Base-by-base conservation (phyloP, 2,329 filamentous ascomycete species). In the Parafenestella ontariensis region DNA sequence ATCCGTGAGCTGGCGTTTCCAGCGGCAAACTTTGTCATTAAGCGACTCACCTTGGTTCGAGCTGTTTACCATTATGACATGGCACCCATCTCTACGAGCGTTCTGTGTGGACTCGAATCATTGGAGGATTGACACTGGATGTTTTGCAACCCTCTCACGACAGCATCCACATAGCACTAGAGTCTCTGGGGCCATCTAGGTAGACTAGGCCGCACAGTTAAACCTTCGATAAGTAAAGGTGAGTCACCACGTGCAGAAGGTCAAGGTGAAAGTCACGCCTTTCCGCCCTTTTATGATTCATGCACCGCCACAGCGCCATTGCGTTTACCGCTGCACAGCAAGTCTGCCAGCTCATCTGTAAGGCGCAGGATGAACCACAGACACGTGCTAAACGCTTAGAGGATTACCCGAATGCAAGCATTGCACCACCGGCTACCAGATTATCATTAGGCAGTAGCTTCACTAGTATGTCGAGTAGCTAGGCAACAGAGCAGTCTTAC, bases 401-500 rank as follows among this genome's bases (percentile, higher is more conserved):
- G 37, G 37, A 7, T n/a, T 21, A n/a, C 37, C 37, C 26, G 20
- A 15, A 23, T 21, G 18, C n/a, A 21, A 23, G 37, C 20, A 9
- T 39, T 24, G 37, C 37, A 40, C n/a, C 15, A 40, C 18, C 37
- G 17, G 18, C 13, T 21, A 28, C 31, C 44, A 39, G n/a, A 44
- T 24, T n/a, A 23, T 21, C 28, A 13, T 31, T 39, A 54, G 51
- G 41, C 41, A 57, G 50, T 48, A 44, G 36, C 43, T 33, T 42
- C 39, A 21, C 2, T 7, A 28, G n/a, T 6, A 36, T 20, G 15
- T 31, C 29, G 26, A 15, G 18, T 17, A 44, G 41, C 37, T 36
- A 59, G 54, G 57, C 54, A 58, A 43, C 57, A 58, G 46, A 29
- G 9, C 49, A 50, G 47, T 28, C 47, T 54, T 44, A 49, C 48